phyloP scores from a whole-genome alignment of 805 yeast genomes.

The Candida adriatica region DNA sequence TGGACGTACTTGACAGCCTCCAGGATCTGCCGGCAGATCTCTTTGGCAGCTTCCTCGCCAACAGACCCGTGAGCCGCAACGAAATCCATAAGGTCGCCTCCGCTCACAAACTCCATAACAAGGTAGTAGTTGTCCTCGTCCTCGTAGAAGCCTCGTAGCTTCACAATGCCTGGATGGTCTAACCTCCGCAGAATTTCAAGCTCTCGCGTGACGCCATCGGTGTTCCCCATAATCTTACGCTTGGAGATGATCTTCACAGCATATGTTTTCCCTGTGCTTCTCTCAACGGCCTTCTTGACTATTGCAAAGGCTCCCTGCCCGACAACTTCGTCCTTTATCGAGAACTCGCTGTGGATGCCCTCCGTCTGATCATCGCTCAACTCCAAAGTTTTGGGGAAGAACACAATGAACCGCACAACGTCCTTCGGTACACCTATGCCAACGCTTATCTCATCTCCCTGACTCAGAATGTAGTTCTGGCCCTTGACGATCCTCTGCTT shows the following conservation, averaged over 20 bases:
- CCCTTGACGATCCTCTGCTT: conserved; percentile 65
- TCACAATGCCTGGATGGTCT: conserved; percentile 81
- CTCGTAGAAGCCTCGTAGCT: conserved; percentile 77
- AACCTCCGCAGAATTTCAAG: conserved; percentile 70
- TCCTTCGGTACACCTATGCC: conserved; percentile 83
- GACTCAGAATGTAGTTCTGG: conserved; percentile 72
- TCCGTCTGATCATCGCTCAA: conserved; percentile 13
- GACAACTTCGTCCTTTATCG: conserved; percentile 74
- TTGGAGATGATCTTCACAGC: conserved; percentile 90
- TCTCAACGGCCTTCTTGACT: conserved; percentile 83
- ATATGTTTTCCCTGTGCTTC: conserved; percentile 75
- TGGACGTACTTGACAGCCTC: conserved; percentile 86
- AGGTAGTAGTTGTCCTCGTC: conserved; percentile 75
- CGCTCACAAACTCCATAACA: conserved; percentile 93
- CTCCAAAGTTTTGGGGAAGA: conserved; percentile 24
- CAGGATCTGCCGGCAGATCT: conserved; percentile 76
- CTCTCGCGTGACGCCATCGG: conserved; percentile 82
- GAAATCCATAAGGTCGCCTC: conserved; percentile 97
- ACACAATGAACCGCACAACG: conserved; percentile 41
- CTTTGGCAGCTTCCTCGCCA: conserved; percentile 86
- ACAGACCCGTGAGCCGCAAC: conserved; percentile 89
- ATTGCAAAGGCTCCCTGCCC: conserved; percentile 99
- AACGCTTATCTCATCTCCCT: conserved; percentile 89
- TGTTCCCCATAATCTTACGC: conserved; percentile 69
- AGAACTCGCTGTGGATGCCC: conserved; percentile 65